A percentile compares a stretch with the other conserved stretches of the same genome.
Conservation (phyloP, 169 alveolate species). For the Besnoitia besnoiti region DNA sequence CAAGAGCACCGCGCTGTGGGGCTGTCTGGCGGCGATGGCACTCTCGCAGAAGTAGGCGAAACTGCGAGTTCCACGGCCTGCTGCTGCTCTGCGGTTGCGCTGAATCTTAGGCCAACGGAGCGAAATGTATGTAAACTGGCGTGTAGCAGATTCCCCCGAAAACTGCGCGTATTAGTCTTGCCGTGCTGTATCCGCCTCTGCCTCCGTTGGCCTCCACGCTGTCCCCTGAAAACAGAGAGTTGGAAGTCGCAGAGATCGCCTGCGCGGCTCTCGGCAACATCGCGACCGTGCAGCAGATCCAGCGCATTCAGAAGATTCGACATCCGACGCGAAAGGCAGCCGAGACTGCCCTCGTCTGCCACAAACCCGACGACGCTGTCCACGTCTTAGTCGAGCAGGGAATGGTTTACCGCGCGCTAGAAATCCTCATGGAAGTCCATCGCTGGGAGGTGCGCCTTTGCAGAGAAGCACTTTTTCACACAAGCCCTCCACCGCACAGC, state of each 20-base stretch:
- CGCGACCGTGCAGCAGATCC: not conserved
- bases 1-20: not conserved
- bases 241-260: slow-evolving; percentile 3
- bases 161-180: too few relatives aligned
- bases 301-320: not conserved
- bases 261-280: not conserved
- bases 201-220: not conserved
- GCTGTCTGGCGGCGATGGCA: slow-evolving; percentile 20
- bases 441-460: slow-evolving; percentile 7
- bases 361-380: not conserved
- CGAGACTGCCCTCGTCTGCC: not conserved
- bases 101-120: too few relatives aligned
- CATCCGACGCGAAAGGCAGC: slow-evolving; percentile 14
- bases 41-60: not conserved
- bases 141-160: too few relatives aligned
- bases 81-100: too few relatives aligned
- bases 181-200: not conserved
- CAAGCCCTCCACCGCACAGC: too few relatives aligned
- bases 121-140: too few relatives aligned
- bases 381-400: not conserved
- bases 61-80: too few relatives aligned
- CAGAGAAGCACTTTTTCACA: too few relatives aligned
- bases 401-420: not conserved
- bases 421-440: slow-evolving; percentile 12
- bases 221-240: not conserved